Conservation (phyloP, 257 asterid species). For the Petunia secreta region DNA sequence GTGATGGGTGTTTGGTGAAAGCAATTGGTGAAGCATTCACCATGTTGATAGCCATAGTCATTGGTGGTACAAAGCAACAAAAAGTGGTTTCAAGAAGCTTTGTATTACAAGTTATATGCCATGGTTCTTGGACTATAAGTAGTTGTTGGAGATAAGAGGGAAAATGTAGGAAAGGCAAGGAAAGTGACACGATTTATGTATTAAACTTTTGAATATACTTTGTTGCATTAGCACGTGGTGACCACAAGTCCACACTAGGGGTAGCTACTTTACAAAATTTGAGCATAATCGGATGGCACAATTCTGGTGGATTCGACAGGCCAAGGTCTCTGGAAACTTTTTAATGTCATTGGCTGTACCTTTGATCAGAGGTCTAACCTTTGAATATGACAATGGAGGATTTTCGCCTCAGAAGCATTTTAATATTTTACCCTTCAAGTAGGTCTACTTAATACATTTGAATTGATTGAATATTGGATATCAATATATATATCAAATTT, state of each 20-base stretch:
- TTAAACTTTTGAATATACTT: constrained; percentile 19
- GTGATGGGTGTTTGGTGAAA: constrained; percentile 36
- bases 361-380: too few relatives aligned
- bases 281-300: neutral
- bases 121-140: neutral
- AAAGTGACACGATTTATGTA: constrained; percentile 60
- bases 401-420: too few relatives aligned
- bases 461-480: too few relatives aligned
- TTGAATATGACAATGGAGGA: too few relatives aligned
- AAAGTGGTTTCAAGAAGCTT: neutral
- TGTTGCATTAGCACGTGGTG: constrained; percentile 44
- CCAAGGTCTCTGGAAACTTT: neutral
- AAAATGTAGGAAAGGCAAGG: constrained; percentile 56
- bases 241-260: constrained; percentile 39
- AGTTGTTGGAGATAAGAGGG: constrained; percentile 32
- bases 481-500: too few relatives aligned
- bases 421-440: too few relatives aligned
- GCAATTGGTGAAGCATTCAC: constrained; percentile 54
- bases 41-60: constrained; percentile 41
- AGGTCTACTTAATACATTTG: too few relatives aligned
- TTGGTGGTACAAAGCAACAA: constrained; percentile 7
- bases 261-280: neutral
- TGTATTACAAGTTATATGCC: neutral
- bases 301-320: neutral
- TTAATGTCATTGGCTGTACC: neutral